Percentiles rank a stretch among this genome's conserved stretches.
These are phyloP conservation scores for Letharia columbiana DNA, from an alignment of 495 filamentous ascomycete genomes.

Conservation along the genomic window DNA sequence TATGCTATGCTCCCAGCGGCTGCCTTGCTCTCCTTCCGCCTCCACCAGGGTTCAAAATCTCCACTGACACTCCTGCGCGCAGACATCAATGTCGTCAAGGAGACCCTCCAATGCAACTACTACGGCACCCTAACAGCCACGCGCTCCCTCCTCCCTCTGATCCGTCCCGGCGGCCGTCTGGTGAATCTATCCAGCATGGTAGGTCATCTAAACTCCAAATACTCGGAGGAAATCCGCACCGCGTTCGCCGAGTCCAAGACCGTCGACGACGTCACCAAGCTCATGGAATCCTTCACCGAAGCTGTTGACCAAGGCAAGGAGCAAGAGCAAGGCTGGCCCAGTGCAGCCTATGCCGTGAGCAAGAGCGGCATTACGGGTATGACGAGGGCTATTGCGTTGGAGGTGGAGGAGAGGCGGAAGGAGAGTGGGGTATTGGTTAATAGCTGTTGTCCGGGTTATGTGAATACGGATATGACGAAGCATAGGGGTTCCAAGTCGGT, in stretches of 20 bases:
- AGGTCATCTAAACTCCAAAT: slow-evolving; percentile 35
- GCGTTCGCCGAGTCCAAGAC: slow-evolving; percentile 32
- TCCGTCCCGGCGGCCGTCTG: slow-evolving; percentile 35
- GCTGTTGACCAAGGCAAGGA: slow-evolving; percentile 35
- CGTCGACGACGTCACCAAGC: slow-evolving; percentile 31
- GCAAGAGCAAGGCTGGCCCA: slow-evolving; percentile 38
- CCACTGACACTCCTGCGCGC: background rate
- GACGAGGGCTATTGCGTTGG: slow-evolving; percentile 34
- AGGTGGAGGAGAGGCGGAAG: slow-evolving; percentile 26
- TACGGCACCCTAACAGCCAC: slow-evolving; percentile 39
- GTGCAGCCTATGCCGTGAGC: slow-evolving; percentile 38
- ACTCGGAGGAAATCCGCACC: slow-evolving; percentile 29
- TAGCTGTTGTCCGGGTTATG: slow-evolving; percentile 45
- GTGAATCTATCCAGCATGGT: slow-evolving; percentile 39
- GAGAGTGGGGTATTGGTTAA: slow-evolving; percentile 38
- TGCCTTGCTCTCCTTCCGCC: background rate
- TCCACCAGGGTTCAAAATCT: background rate
- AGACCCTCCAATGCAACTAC: slow-evolving; percentile 42
- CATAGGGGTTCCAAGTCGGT: slow-evolving; percentile 35
- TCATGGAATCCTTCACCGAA: slow-evolving; percentile 38
- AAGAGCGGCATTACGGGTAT: slow-evolving; percentile 40
- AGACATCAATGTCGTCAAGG: slow-evolving; percentile 40
- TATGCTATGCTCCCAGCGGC: slow-evolving; percentile 5
- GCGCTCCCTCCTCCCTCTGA: slow-evolving; percentile 34
- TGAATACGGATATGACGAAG: slow-evolving; percentile 46